phyloP scores from a whole-genome alignment of 1,284 basidiomycete species.

The Ustilago curta region DNA sequence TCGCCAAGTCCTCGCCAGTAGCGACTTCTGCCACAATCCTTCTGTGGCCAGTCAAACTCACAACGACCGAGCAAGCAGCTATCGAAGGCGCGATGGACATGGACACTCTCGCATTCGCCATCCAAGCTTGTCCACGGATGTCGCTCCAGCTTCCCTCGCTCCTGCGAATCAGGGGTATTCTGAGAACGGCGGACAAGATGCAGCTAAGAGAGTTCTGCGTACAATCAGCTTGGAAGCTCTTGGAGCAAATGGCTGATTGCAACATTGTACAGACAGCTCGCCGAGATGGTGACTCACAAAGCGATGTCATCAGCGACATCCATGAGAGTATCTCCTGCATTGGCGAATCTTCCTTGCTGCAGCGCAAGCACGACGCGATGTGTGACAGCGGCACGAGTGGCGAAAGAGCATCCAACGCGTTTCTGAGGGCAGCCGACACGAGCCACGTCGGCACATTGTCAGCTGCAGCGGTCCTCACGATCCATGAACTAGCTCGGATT shows the following conservation, averaged over 20 bases:
- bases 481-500: constrained; percentile 15
- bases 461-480: constrained; percentile 19
- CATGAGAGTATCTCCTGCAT: constrained; percentile 18
- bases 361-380: background rate
- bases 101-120: constrained; percentile 72
- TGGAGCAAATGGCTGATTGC: constrained; percentile 21
- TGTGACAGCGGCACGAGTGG: background rate
- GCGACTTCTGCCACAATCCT: constrained; percentile 27
- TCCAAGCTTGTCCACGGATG: constrained; percentile 74
- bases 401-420: constrained; percentile 1
- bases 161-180: constrained; percentile 22
- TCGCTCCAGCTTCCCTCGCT: constrained; percentile 30
- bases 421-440: constrained; percentile 12
- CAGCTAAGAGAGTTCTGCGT: constrained; percentile 20
- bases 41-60: constrained; percentile 31
- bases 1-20: constrained; percentile 20
- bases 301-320: constrained; percentile 41
- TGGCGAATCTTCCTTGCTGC: constrained; percentile 11
- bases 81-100: constrained; percentile 30
- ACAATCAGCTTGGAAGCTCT: constrained; percentile 19
- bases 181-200: constrained; percentile 10
- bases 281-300: constrained; percentile 7
- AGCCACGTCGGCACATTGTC: constrained; percentile 11
- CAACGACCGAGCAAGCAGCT: constrained; percentile 11
- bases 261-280: background rate